Evolutionary conservation across 768 basidiomycete genomes (phyloP), one percentile per base, ranked within the genome.

Genomic region (Trametes elegans): DNA sequence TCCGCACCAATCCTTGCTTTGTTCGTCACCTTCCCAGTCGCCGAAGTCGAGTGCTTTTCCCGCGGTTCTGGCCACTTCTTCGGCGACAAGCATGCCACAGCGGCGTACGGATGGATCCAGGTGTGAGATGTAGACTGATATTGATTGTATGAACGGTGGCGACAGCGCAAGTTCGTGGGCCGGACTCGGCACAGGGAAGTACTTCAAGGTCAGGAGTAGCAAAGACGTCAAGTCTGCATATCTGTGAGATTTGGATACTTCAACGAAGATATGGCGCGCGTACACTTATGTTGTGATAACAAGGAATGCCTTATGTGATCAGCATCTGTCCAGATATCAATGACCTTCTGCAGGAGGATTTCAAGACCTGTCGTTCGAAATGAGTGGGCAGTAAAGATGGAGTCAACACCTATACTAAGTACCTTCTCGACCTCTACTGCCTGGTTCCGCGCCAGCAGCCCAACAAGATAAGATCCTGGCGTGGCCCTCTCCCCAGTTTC

Each of bases 51-150:
- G 75, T 43, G 77, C 78, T 66, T 88, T 88, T 6, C 83, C 79
- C 13, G 76, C 76, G 24, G 75, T 73, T 5, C 74, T 72, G 0
- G 92, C 89, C 8, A 88, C 78, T 16, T 87, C 74, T 70, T 99
- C 96, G 0, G 90, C 96, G 0, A 83, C 84, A 29, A 98, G 79
- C 93, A 99, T 96, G 3, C 97, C 97, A 61, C 93, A 89, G 23
- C 86, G 79, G 3, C 96, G 85, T 18, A 97, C 79, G 3, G 84
- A 76, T 1, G 75, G 71, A 49, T 96, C 92, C 6, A 85, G 71
- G 69, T 96, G 92, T 0, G 77, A 77, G 40, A 99, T 83, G 64
- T 97, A 98, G 5, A 71, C 70, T 6, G 85, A 81, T 41, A 97
- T 77, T 11, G 82, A 82, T 19, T 74, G 72, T 58, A 98, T 78